phyloP scores from a whole-genome alignment of 2,329 filamentous ascomycete genomes.

The Penicillium sclerotiorum region DNA sequence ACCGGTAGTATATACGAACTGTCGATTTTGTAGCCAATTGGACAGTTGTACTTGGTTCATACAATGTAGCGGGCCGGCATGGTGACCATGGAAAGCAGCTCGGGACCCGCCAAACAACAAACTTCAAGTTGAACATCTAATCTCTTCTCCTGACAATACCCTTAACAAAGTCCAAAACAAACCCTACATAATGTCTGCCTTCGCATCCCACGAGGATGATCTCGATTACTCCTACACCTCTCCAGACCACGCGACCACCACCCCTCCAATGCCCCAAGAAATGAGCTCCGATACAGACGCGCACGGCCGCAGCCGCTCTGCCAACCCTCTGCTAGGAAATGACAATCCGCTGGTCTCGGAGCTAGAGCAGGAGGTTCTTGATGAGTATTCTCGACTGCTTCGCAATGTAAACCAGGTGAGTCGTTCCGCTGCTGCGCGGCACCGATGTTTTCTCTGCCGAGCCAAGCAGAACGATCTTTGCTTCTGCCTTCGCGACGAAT shows the following conservation, averaged over 20 bases:
- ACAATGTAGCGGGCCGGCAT: no score
- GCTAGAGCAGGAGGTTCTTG: slow-evolving; percentile 89
- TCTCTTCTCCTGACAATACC: no score
- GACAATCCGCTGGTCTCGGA: slow-evolving; percentile 60
- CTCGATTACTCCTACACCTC: slow-evolving; percentile 23
- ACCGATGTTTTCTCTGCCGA: no score
- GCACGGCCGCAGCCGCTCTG: slow-evolving; percentile 20
- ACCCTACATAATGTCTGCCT: slow-evolving; percentile 22
- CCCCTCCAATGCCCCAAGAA: slow-evolving; percentile 18
- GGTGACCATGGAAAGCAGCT: no score
- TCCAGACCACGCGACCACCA: slow-evolving; percentile 20
- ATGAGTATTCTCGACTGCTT: slow-evolving; percentile 86
- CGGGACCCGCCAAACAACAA: no score
- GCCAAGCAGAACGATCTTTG: no score
- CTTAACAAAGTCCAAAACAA: neutral
- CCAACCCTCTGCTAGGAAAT: slow-evolving; percentile 42
- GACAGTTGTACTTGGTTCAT: no score
- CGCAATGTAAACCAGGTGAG: slow-evolving; percentile 87
- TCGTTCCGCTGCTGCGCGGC: no score
- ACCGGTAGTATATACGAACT: no score
- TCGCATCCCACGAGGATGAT: slow-evolving; percentile 20
- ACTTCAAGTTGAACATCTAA: no score
- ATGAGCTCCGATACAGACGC: slow-evolving; percentile 20
- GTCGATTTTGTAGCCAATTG: no score
- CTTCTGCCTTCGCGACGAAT: no score